phyloP scores from a whole-genome alignment of 1,284 basidiomycete genomes.

The Abortiporus biennis region DNA sequence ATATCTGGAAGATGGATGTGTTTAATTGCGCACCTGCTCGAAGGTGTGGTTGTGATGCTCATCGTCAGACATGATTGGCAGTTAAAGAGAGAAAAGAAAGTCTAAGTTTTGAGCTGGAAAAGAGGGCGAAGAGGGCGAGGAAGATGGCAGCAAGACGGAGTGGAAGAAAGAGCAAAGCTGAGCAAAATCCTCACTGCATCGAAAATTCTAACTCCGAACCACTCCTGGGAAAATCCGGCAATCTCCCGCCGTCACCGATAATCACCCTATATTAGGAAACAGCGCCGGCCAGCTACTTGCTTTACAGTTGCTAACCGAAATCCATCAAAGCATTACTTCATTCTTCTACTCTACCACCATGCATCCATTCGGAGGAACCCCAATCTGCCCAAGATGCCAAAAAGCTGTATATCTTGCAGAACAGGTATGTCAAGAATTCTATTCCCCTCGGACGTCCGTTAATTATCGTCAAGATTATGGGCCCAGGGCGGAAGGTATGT shows the following conservation, averaged over 20 bases:
- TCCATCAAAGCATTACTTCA: not conserved
- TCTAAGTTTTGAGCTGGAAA: slow-evolving; percentile 8
- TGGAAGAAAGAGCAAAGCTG: slow-evolving; percentile 7
- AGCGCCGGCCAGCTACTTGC: too few species aligned
- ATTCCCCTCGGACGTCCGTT: slow-evolving; percentile 4
- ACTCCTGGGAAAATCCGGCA: slow-evolving; percentile 21
- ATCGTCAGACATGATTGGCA: slow-evolving; percentile 77
- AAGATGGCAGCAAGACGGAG: slow-evolving; percentile 12
- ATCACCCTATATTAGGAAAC: not conserved
- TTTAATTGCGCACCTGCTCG: slow-evolving; percentile 53
- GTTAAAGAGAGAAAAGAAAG: slow-evolving; percentile 12
- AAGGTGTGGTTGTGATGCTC: slow-evolving; percentile 89
- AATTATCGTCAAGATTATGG: slow-evolving; percentile 51
- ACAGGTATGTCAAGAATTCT: slow-evolving; percentile 43
- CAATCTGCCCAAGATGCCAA: slow-evolving; percentile 58
- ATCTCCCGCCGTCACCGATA: slow-evolving; percentile 15
- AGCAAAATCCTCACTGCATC: not conserved
- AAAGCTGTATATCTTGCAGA: slow-evolving; percentile 77
- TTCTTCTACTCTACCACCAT: slow-evolving; percentile 25
- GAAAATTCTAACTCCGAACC: slow-evolving; percentile 20
- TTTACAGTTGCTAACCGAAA: slow-evolving; percentile 3
- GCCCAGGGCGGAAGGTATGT: slow-evolving; percentile 72
- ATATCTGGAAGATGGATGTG: not conserved
- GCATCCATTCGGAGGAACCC: slow-evolving; percentile 63
- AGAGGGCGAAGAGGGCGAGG: slow-evolving; percentile 14